Base-by-base conservation (phyloP, 306 rosid species). In the Abrus precatorius region DNA sequence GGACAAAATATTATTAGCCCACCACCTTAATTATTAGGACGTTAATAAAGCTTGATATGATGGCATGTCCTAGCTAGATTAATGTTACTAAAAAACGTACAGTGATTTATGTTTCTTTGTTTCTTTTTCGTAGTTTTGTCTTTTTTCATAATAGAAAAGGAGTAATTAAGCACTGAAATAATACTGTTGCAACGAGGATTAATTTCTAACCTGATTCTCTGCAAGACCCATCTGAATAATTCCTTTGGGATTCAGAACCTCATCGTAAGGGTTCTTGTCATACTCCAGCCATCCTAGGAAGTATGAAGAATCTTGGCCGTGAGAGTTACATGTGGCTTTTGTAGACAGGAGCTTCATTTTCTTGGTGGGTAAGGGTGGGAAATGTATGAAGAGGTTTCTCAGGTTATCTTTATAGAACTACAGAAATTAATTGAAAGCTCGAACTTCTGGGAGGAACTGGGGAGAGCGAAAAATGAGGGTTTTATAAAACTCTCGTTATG, bases 221-320 rank as follows among this genome's bases (percentile, higher is more conserved):
- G 99, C 99, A 1, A 95, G 98, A 68, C 99, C 99, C 99, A 95
- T 95, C 72, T 95, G 99, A 83, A 95, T 90, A 41, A 93, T 96
- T 81, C 99, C 98, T 4, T 90, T 84, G 9, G 97, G 94, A 77
- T 96, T 96, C n/a, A 29, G 36, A 62, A 59, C 50, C 72, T 87
- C 89, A 60, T 93, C 86, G 68, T 77, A 92, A 9, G 99, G 95
- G 47, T 92, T 93, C 69, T 90, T 95, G 86, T 95, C 98, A 30
- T 91, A 95, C 80, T 94, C 98, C 28, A 89, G 79, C 99, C 97
- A 96, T 9, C 99, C 99, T 70, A 93, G 78, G 84, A 96, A 96
- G 94, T 93, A 96, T 9, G 97, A 92, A 1, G 99, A 96, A 85
- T 96, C 99, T 87, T 96, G 99, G 77, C 99, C 98, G 66, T 96